Base-by-base conservation (phyloP, 805 yeast species). In the Grigorovia transvaalensis region DNA sequence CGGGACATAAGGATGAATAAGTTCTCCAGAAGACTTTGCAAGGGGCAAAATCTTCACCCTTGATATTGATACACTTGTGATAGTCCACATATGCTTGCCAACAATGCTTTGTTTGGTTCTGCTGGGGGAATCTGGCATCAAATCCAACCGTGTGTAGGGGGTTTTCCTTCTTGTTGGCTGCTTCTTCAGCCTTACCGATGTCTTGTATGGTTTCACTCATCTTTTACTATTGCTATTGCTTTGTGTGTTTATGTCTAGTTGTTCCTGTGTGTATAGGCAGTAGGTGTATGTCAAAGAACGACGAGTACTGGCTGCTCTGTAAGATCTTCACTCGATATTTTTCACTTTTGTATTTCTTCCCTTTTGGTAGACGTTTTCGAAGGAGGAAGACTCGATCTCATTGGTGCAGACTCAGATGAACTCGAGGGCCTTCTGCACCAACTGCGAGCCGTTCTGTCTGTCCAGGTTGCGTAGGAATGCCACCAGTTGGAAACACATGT, bases 11-110 rank as follows among this genome's bases (percentile, higher is more conserved):
- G 23, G 96, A 80, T 63, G 85, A 80, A 79, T 79, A 93, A 52
- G 97, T 88, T 73, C 81, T 85, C 82, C 81, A 87, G 78, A 93
- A 93, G 64, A 87, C 90, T 74, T 89, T 80, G 75, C 99, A 93
- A 67, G 98, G 98, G 65, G 90, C 96, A 68, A 93, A 93, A 56
- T 90, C 98, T 75, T 91, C 97, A 69, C 99, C 99, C 77, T 91
- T 91, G 60, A 90, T 88, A 66, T 83, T 85, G 70, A 93, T 81
- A 78, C 99, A 93, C 74, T 89, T 90, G 84, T 86, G 93, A 82
- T 91, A 93, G 74, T 93, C 99, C 66, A 93, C 88, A 77, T 91
- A 93, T 63, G 91, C 80, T 77, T 91, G 97, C 83, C 91, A 95
- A 79, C 98, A 93, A 79, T 91, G 96, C 77, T 85, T 89, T 66